Evolutionary conservation across 2,329 filamentous ascomycete species (phyloP).

Genomic region (Fusarium musae): DNA sequence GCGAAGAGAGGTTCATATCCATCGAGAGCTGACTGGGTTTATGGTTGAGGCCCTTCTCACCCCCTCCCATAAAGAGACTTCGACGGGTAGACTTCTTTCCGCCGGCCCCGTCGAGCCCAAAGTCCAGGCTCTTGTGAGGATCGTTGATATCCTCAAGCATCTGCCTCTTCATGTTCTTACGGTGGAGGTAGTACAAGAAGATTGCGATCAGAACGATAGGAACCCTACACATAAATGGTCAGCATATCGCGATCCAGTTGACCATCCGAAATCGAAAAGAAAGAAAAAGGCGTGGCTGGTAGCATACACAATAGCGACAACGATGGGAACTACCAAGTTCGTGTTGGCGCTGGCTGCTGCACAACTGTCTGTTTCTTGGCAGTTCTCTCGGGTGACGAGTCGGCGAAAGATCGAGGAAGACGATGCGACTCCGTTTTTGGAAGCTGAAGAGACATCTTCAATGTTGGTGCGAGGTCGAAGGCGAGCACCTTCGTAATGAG

Average conservation of each 20-base stretch:
- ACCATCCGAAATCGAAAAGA: constrained; percentile 1
- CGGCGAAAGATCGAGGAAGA: constrained; percentile 32
- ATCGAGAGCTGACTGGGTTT: constrained; percentile 70
- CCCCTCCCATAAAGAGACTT: constrained; percentile 56
- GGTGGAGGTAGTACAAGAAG: constrained; percentile 81
- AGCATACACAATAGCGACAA: constrained; percentile 76
- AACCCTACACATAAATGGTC: constrained; percentile 65
- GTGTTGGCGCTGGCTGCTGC: constrained; percentile 61
- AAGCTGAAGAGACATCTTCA: constrained; percentile 24
- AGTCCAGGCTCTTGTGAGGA: constrained; percentile 91
- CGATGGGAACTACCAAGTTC: constrained; percentile 71
- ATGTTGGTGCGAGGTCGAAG: constrained; percentile 46
- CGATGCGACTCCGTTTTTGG: not conserved
- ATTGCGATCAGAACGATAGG: constrained; percentile 75
- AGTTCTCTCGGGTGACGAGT: constrained; percentile 38
- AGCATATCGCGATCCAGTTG: constrained; percentile 24
- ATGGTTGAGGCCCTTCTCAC: constrained; percentile 62
- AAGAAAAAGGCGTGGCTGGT: not conserved
- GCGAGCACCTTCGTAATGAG: constrained; percentile 30
- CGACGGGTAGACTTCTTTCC: constrained; percentile 49
- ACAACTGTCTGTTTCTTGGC: constrained; percentile 56
- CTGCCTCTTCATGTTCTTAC: constrained; percentile 78
- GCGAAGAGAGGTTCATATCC: constrained; percentile 80
- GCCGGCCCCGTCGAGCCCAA: constrained; percentile 72
- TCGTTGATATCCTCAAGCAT: constrained; percentile 83